These are phyloP conservation scores for Paecilomyces variotii DNA, from an alignment of 2,329 filamentous ascomycete genomes.

Conservation along the genomic window DNA sequence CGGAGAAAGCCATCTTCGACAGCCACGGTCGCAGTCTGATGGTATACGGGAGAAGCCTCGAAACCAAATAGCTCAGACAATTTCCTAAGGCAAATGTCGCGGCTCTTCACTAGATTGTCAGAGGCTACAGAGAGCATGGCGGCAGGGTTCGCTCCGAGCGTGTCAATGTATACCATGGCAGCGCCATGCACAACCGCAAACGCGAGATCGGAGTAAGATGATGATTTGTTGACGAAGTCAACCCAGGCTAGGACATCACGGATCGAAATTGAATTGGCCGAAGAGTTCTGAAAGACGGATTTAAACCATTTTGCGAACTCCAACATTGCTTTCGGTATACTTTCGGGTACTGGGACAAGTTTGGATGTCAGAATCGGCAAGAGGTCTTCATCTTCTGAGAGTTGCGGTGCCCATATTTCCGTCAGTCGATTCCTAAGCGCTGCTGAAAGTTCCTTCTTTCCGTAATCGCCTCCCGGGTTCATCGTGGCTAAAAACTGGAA, in stretches of 20 bases:
- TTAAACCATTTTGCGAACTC: constrained; percentile 93
- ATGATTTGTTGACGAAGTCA: constrained; percentile 72
- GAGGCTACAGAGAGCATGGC: constrained; percentile 69
- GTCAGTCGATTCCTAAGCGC: constrained; percentile 94
- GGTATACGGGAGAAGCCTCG: constrained; percentile 60
- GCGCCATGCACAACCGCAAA: constrained; percentile 70
- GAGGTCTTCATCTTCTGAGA: constrained; percentile 79
- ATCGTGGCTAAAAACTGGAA: constrained; percentile 98
- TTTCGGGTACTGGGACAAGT: constrained; percentile 48
- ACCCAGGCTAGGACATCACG: constrained; percentile 91
- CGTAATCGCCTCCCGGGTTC: constrained; percentile 98
- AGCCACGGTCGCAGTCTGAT: constrained; percentile 51
- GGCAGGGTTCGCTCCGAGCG: constrained; percentile 88
- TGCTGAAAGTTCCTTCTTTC: constrained; percentile 93
- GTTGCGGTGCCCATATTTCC: constrained; percentile 92
- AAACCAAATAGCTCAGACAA: constrained; percentile 58
- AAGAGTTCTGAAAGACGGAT: constrained; percentile 64
- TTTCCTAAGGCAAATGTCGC: constrained; percentile 63
- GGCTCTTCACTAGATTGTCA: constrained; percentile 61
- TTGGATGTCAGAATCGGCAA: constrained; percentile 78
- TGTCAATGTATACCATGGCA: constrained; percentile 91
- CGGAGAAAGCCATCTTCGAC: constrained; percentile 49
- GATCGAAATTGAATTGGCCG: constrained; percentile 73
- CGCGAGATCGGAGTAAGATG: constrained; percentile 36
- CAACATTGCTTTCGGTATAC: constrained; percentile 63